These are phyloP conservation scores for Aureobasidium sp. DNA, from an alignment of 2,329 filamentous ascomycete genomes.

Conservation along the genomic window DNA sequence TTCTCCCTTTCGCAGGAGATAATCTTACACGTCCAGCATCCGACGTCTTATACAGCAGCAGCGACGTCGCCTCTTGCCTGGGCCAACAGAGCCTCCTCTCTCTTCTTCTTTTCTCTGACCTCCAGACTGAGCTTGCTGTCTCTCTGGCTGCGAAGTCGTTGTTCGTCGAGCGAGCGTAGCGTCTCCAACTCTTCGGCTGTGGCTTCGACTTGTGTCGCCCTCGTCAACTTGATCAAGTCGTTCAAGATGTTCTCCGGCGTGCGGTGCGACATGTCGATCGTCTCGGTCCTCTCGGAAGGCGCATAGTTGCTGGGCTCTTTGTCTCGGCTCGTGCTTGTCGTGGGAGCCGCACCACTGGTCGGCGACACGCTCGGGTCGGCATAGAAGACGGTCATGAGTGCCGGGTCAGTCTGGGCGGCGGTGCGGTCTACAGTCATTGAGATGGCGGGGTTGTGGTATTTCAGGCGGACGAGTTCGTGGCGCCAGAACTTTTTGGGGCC, in stretches of 20 bases:
- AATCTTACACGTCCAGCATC: background rate
- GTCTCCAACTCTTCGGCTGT: slow-evolving; percentile 54
- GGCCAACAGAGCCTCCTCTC: slow-evolving; percentile 53
- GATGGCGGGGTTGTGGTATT: slow-evolving; percentile 86
- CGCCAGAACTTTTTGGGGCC: slow-evolving; percentile 85
- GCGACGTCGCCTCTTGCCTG: slow-evolving; percentile 46
- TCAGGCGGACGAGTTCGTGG: slow-evolving; percentile 72
- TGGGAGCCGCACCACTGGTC: slow-evolving; percentile 22
- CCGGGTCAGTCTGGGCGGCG: slow-evolving; percentile 47
- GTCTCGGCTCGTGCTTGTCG: slow-evolving; percentile 25
- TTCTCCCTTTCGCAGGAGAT: background rate
- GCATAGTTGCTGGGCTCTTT: slow-evolving; percentile 29
- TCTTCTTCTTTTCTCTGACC: slow-evolving; percentile 51
- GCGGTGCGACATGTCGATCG: slow-evolving; percentile 54
- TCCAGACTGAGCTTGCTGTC: slow-evolving; percentile 51
- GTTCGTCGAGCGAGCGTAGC: slow-evolving; percentile 52
- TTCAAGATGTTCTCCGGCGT: slow-evolving; percentile 56
- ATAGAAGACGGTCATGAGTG: slow-evolving; percentile 61
- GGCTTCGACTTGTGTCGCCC: slow-evolving; percentile 50
- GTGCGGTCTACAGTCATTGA: slow-evolving; percentile 75
- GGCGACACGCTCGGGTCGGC: slow-evolving; percentile 29
- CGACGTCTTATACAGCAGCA: slow-evolving; percentile 21
- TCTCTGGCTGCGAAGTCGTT: slow-evolving; percentile 43
- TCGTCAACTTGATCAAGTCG: slow-evolving; percentile 56
- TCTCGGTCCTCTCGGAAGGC: slow-evolving; percentile 32